Evolutionary conservation across 108 stramenopile genomes (phyloP).

Genomic region (Chaetoceros muelleri): DNA sequence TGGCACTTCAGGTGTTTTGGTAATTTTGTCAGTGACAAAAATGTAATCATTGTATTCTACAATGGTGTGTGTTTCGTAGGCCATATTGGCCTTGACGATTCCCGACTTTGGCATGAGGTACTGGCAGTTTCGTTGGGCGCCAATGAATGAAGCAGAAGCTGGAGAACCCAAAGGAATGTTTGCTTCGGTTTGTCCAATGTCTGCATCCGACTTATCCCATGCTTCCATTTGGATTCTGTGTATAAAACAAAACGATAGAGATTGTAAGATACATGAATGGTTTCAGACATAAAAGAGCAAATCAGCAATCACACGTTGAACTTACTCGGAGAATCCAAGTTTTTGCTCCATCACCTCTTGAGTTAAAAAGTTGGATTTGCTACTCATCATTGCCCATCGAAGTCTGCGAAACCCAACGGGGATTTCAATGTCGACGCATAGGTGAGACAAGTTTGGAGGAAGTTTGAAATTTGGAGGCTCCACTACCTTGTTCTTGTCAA

Average conservation of each 20-base stretch:
- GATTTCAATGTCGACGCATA: constrained; percentile 60
- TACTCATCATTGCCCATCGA: constrained; percentile 54
- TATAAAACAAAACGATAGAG: neutral
- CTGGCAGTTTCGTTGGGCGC: constrained; percentile 1
- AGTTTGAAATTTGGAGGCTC: constrained; percentile 34
- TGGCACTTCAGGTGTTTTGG: constrained; percentile 65
- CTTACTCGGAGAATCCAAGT: constrained; percentile 43
- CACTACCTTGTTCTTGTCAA: constrained; percentile 33
- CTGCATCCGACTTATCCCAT: constrained; percentile 48
- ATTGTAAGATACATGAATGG: neutral
- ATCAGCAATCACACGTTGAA: neutral
- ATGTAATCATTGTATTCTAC: constrained; percentile 56
- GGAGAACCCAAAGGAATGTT: too few species aligned
- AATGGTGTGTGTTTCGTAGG: constrained; percentile 49
- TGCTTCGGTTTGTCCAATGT: constrained; percentile 61
- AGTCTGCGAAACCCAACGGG: constrained; percentile 67
- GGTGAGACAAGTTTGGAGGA: constrained; percentile 51
- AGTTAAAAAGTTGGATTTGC: constrained; percentile 39
- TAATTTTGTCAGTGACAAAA: constrained; percentile 48
- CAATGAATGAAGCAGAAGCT: too few species aligned
- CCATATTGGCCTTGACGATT: constrained; percentile 75
- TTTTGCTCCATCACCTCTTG: constrained; percentile 48
- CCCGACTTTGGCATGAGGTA: constrained; percentile 79
- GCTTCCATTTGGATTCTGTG: constrained; percentile 35
- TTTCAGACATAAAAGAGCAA: constrained; percentile 8